Conservation (phyloP, 2,329 filamentous ascomycete genomes). For the Claviceps fusiformis region DNA sequence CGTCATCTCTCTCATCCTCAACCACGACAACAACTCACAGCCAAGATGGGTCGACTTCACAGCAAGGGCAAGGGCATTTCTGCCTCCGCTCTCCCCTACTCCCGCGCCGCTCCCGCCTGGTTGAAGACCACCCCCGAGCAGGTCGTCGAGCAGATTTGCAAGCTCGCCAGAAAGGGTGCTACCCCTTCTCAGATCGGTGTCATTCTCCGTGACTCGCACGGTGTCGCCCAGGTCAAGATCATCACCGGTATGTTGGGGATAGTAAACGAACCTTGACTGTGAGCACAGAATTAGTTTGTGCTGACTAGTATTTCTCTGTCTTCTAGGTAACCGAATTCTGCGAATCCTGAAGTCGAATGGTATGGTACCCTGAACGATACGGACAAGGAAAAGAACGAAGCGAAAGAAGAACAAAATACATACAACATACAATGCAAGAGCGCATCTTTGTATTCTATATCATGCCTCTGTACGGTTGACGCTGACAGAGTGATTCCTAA, state of each 20-base stretch:
- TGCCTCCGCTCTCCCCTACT: slow-evolving; percentile 91
- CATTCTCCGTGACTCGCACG: slow-evolving; percentile 94
- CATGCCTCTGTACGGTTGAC: slow-evolving; percentile 78
- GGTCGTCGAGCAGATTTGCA: slow-evolving; percentile 98
- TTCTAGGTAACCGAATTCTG: slow-evolving; percentile 96
- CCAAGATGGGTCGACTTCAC: slow-evolving; percentile 94
- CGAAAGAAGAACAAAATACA: slow-evolving; percentile 15
- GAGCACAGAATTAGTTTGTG: no score
- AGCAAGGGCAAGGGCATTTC: slow-evolving; percentile 99
- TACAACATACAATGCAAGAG: slow-evolving; percentile 13
- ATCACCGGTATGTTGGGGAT: slow-evolving; percentile 64
- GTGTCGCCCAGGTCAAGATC: slow-evolving; percentile 94
- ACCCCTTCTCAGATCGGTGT: slow-evolving; percentile 99
- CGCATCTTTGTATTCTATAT: slow-evolving; percentile 13
- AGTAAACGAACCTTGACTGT: neutral
- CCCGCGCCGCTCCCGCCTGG: slow-evolving; percentile 82
- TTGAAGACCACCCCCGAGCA: slow-evolving; percentile 97
- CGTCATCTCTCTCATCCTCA: slow-evolving; percentile 19
- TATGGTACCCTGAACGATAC: slow-evolving; percentile 44
- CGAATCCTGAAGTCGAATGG: slow-evolving; percentile 95
- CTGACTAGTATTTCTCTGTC: slow-evolving; percentile 3
- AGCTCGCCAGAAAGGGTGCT: slow-evolving; percentile 97
- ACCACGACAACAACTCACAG: slow-evolving; percentile 27
- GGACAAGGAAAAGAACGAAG: slow-evolving; percentile 12
- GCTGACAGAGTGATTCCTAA: slow-evolving; percentile 84